A percentile compares a stretch with the other conserved stretches of the same genome.
phyloP scores from a whole-genome alignment of 2,329 filamentous ascomycete genomes.

The Chaetomium globosum region DNA sequence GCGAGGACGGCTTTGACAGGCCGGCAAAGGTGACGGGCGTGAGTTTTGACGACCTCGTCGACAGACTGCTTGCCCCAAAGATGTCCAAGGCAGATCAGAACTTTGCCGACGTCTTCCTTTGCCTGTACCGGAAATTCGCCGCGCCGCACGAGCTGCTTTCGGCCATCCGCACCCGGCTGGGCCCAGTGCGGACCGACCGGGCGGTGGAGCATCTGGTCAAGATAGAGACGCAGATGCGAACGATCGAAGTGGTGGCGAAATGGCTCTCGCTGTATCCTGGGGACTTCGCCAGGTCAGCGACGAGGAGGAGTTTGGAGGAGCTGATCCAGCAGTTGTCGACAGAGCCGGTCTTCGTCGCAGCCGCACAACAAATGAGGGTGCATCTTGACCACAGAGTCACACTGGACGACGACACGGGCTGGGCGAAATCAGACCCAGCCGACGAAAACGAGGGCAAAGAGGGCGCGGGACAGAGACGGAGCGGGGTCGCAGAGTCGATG shows the following conservation, averaged over 20 bases:
- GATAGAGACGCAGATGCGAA: conserved; percentile 78
- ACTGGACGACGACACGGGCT: conserved; percentile 89
- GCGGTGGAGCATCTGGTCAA: conserved; percentile 71
- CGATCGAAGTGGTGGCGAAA: conserved; percentile 79
- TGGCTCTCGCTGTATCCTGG: conserved; percentile 91
- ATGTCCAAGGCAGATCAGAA: conserved; percentile 87
- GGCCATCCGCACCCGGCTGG: conserved; percentile 75
- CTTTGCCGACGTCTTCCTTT: conserved; percentile 86
- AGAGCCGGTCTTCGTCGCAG: conserved; percentile 79
- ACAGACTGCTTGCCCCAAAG: conserved; percentile 79
- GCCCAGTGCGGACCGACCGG: conserved; percentile 68
- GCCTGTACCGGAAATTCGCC: conserved; percentile 91
- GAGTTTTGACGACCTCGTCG: conserved; percentile 73
- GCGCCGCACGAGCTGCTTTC: conserved; percentile 77
- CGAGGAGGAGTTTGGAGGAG: conserved; percentile 69
- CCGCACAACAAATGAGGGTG: conserved; percentile 81
- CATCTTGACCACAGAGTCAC: conserved; percentile 71
- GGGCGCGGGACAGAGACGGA: conserved; percentile 32
- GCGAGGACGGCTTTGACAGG: conserved; percentile 62
- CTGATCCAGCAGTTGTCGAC: conserved; percentile 76
- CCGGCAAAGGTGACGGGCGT: conserved; percentile 57
- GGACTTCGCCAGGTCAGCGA: conserved; percentile 81
- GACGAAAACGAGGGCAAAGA: conserved; percentile 39
- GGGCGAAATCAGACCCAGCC: conserved; percentile 80
- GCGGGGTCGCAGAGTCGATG: conserved; percentile 51